Conservation (phyloP, 192 early-diverging fungal genomes). For the Coemansia sp. region DNA sequence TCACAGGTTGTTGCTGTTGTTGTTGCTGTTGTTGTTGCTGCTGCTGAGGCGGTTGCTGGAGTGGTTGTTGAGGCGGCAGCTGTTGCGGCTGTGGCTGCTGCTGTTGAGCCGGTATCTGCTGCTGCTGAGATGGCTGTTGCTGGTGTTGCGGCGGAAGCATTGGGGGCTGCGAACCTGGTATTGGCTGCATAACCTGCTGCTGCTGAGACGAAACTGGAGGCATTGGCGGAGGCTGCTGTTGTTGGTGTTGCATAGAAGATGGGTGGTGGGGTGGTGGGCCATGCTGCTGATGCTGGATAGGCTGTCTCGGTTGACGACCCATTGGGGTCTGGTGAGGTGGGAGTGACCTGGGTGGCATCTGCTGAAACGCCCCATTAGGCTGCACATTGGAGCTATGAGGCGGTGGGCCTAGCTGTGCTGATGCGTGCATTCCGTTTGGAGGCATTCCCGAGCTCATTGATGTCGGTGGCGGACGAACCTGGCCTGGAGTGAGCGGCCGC, state of each 20-base stretch:
- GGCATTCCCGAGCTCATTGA: slow-evolving; percentile 38
- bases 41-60: slow-evolving; percentile 11
- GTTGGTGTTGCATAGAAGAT: slow-evolving; percentile 14
- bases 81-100: slow-evolving; percentile 17
- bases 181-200: too few relatives aligned
- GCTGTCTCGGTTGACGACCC: slow-evolving; percentile 28
- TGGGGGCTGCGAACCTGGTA: slow-evolving; percentile 3
- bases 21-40: slow-evolving; percentile 17
- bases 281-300: slow-evolving; percentile 15
- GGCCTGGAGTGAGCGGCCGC: slow-evolving; percentile 34
- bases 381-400: slow-evolving; percentile 18
- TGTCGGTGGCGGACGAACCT: slow-evolving; percentile 36
- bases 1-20: slow-evolving; percentile 27
- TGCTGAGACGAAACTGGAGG: too few relatives aligned
- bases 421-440: slow-evolving; percentile 38
- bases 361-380: slow-evolving; percentile 38
- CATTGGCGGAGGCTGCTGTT: slow-evolving; percentile 8
- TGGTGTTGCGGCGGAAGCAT: neutral
- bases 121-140: slow-evolving; percentile 14
- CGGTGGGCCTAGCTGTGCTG: slow-evolving; percentile 31
- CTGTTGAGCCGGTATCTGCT: slow-evolving; percentile 8
- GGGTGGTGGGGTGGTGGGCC: slow-evolving; percentile 23
- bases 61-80: slow-evolving; percentile 17
- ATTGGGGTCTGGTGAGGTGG: slow-evolving; percentile 27
- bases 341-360: slow-evolving; percentile 22